Percentiles rank a stretch among this genome's conserved stretches.
Evolutionary conservation across 495 filamentous ascomycete genomes (phyloP).

Genomic region (Penicillium manginii): DNA sequence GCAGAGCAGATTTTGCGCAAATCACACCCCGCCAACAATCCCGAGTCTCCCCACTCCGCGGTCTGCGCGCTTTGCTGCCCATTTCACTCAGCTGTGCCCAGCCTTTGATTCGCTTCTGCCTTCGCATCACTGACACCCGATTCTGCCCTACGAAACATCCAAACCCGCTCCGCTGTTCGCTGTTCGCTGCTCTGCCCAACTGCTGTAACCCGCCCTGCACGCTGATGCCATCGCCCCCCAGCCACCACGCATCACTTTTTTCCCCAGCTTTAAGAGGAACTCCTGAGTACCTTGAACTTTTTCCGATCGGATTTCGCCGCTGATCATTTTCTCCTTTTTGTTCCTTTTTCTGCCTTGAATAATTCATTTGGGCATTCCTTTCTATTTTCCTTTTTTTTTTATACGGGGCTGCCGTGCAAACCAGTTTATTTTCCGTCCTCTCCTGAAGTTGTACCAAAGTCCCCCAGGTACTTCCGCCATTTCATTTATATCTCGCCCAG

Average conservation of each 20-base stretch:
- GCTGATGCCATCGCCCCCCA: conserved; percentile 28
- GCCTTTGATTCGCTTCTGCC: conserved; percentile 28
- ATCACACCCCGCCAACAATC: conserved; percentile 14
- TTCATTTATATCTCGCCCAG: conserved; percentile 16
- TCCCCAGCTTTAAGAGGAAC: conserved; percentile 10
- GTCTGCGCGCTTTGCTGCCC: not conserved
- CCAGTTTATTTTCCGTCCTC: not conserved
- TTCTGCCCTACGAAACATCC: conserved; percentile 17
- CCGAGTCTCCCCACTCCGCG: not conserved
- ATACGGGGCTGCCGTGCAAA: not conserved
- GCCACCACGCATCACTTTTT: conserved; percentile 19
- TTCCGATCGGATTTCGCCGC: conserved; percentile 21
- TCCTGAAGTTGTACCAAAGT: not conserved
- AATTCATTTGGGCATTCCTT: conserved; percentile 20
- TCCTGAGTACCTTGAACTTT: not conserved
- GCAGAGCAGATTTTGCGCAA: conserved; percentile 3
- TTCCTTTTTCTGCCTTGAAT: not conserved
- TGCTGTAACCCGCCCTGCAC: conserved; percentile 15
- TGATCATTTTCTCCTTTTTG: conserved; percentile 16
- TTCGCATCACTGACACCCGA: conserved; percentile 34
- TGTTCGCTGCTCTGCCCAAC: conserved; percentile 37
- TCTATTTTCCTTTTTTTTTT: conserved; percentile 3
- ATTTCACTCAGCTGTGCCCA: conserved; percentile 7
- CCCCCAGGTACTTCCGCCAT: conserved; percentile 1
- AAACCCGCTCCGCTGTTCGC: conserved; percentile 10